Base-by-base conservation (phyloP, 2,329 filamentous ascomycete genomes). In the Monosporascus sp. region DNA sequence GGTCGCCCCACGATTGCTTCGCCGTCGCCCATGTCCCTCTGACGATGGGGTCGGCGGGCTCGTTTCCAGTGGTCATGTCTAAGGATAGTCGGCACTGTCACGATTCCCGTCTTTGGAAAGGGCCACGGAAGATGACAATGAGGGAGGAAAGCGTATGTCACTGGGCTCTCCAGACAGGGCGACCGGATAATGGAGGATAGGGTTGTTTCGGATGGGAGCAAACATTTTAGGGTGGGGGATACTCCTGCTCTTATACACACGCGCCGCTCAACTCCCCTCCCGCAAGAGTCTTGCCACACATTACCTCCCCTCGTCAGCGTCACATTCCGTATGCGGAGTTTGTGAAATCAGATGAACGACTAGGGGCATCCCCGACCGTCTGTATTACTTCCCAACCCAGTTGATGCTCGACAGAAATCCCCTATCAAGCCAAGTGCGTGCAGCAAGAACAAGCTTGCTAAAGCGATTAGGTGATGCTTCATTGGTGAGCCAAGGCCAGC, bases 11-110 rank as follows among this genome's bases (percentile, higher is more conserved):
- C 37, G 81, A 75, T 65, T 89, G 86, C 63, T 81, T 85, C 11
- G 84, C 83, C 1, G 84, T 85, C 27, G 85, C 75, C 39, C 83
- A 56, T 48, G 82, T 77, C 42, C 87, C 88, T 68, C 81, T 83
- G 36, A 84, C 84, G 54, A 89, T 68, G 20, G 85, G 83, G 57
- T 89, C 86, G 51, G 86, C 86, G 3, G 56, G 57, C 45, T 65
- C 62, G 46, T 61, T 58, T 22, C 53, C 50, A 17, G 49, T 48
- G 7, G 57, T 54, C 63, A 65, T 66, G 17, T 51, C 50, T n/a
- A 25, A n/a, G 20, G 22, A 15, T 18, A 11, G 20, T 25, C 5
- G 20, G 14, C 25, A 11, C 42, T 27, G 22, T 22, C 24, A 25
- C 24, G 5, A 14, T 6, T 27, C n/a, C 17, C 5, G 1, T 41